Evolutionary conservation across 2,329 filamentous ascomycete genomes (phyloP).

Genomic region (Alternaria sp.): DNA sequence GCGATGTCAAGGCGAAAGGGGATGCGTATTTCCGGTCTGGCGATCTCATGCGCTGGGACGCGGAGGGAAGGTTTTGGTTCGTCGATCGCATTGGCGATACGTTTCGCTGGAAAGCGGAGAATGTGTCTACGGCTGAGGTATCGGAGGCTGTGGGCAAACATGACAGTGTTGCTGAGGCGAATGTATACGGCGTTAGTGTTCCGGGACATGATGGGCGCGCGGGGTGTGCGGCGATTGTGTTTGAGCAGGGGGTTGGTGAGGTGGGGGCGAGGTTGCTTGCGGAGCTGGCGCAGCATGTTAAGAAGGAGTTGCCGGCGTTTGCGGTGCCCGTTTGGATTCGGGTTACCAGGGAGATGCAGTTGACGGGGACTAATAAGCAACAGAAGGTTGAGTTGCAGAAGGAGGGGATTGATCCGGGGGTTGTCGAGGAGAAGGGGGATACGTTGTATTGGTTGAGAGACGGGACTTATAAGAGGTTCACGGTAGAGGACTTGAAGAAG

Average conservation of each 20-base stretch:
- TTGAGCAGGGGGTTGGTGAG: slow-evolving; percentile 18
- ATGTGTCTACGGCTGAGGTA: slow-evolving; percentile 56
- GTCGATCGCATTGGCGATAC: slow-evolving; percentile 50
- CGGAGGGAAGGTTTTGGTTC: slow-evolving; percentile 46
- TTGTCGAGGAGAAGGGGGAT: slow-evolving; percentile 47
- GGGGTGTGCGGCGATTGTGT: slow-evolving; percentile 53
- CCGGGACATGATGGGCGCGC: slow-evolving; percentile 54
- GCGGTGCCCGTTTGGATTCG: slow-evolving; percentile 55
- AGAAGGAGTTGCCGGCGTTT: slow-evolving; percentile 50
- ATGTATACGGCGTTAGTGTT: slow-evolving; percentile 55
- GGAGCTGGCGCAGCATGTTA: slow-evolving; percentile 46
- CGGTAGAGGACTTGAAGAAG: slow-evolving; percentile 28
- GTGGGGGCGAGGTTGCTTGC: slow-evolving; percentile 20
- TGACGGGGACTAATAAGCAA: slow-evolving; percentile 57
- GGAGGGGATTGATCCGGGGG: slow-evolving; percentile 51
- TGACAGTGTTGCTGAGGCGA: slow-evolving; percentile 49
- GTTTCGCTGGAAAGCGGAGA: slow-evolving; percentile 54
- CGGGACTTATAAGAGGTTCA: slow-evolving; percentile 38
- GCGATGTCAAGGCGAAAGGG: slow-evolving; percentile 43
- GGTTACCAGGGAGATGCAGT: slow-evolving; percentile 48
- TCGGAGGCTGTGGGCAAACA: slow-evolving; percentile 50
- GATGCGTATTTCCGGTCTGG: slow-evolving; percentile 49
- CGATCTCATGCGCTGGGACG: slow-evolving; percentile 43
- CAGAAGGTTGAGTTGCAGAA: slow-evolving; percentile 52
- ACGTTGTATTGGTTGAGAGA: slow-evolving; percentile 51